Percentiles rank a stretch among this genome's conserved stretches.
Evolutionary conservation across 1,284 basidiomycete species (phyloP).

Genomic region (Ceratobasidium sp.): DNA sequence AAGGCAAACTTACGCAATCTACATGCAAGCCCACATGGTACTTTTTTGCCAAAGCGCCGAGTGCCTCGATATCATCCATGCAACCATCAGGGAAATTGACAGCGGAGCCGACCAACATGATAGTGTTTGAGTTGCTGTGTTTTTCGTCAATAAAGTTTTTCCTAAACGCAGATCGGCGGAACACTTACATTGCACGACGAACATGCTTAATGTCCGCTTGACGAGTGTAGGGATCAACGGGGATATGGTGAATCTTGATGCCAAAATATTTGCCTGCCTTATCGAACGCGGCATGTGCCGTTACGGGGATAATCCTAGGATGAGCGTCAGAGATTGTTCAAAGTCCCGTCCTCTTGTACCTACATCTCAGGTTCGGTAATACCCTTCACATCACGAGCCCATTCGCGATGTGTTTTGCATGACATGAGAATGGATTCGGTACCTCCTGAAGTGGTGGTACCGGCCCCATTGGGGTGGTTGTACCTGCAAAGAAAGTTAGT

Average conservation of each 20-base stretch:
- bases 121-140: constrained; percentile 76
- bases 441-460: constrained; percentile 92
- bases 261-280: constrained; percentile 89
- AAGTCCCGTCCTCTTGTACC: constrained; percentile 46
- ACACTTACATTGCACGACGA: constrained; percentile 81
- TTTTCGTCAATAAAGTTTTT: constrained; percentile 14
- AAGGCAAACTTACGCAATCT: constrained; percentile 49
- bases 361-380: constrained; percentile 93
- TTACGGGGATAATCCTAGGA: constrained; percentile 76
- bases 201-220: constrained; percentile 80
- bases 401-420: constrained; percentile 91
- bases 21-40: constrained; percentile 89
- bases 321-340: constrained; percentile 36
- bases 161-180: constrained; percentile 11
- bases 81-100: constrained; percentile 92
- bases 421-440: constrained; percentile 97
- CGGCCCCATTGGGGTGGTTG: constrained; percentile 82
- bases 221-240: constrained; percentile 81
- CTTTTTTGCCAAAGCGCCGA: constrained; percentile 75
- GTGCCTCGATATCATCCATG: constrained; percentile 84
- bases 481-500: constrained; percentile 55
- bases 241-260: constrained; percentile 89
- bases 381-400: constrained; percentile 83
- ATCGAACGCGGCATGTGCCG: constrained; percentile 94
- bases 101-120: constrained; percentile 86